Evolutionary conservation across 208 protist species (phyloP), one percentile per base, ranked within the genome.

Genomic region (Sergeia podlipaevii): DNA sequence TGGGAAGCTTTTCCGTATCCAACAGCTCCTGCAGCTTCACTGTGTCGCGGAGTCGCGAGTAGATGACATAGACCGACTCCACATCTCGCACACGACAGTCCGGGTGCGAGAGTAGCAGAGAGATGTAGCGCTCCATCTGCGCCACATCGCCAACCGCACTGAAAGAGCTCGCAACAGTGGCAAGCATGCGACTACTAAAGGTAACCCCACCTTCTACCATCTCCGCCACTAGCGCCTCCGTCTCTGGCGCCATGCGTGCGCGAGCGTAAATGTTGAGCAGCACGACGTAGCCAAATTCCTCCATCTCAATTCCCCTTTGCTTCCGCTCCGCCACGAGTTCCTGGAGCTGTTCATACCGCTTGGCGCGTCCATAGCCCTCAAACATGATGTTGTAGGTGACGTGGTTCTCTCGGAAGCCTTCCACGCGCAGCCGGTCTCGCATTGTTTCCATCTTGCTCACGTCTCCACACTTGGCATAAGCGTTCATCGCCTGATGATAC

Each of bases 321-420:
- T 72, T 74, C 11, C 90, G 84, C 57, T 96, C 81, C 39, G 78
- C 58, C 26, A 94, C 61, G 4, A 96, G 58, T 54, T 94, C 86
- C 41, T 75, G 69, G 41, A 96, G 64, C 45, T 81, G 79, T 51
- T 96, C 87, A 50, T 80, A 94, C 4, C 87, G 75, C 52, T 90
- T 88, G 2, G 90, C 86, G 1, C 86, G 77, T 3, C 90, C 86
- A 65, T 94, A 96, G 30, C 90, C 90, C 13, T 93, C 86, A 53
- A 90, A 75, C 23, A 96, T 64, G 45, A 96, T 94, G 65, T 96
- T 96, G 63, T 84, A 96, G 1, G 90, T 96, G 6, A 93, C 77
- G 18, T 78, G 64, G 54, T 88, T 94, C 36, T 93, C 84, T 6
- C 74, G 48, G 54, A 93, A 87, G 4, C 86, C 84, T 38, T 86